These are phyloP conservation scores for Protomyces gravidus DNA, from an alignment of 1,139 yeast species.

Conservation along the genomic window DNA sequence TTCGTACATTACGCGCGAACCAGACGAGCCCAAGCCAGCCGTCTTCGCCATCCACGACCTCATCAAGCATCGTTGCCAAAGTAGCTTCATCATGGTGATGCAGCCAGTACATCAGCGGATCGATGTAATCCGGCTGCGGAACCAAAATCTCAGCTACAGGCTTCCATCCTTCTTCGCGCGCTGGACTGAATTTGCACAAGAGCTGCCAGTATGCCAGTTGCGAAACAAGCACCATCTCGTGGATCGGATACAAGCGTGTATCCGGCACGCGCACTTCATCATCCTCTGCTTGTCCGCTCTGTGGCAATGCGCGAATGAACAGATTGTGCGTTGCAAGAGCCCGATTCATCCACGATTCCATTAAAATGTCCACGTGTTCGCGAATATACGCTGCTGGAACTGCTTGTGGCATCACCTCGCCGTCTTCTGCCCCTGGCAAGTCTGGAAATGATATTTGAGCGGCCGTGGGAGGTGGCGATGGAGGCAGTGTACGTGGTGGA, in stretches of 20 bases:
- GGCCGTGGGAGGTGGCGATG: not conserved
- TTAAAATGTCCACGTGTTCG: not conserved
- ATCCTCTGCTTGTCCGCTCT: not conserved
- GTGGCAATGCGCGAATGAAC: not conserved
- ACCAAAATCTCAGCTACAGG: not conserved
- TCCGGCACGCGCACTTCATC: not conserved
- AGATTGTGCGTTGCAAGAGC: not conserved
- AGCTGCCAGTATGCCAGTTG: not conserved
- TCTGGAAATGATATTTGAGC: not conserved
- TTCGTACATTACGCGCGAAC: not conserved
- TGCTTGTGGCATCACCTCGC: not conserved
- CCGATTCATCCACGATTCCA: not conserved
- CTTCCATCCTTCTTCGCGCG: not conserved
- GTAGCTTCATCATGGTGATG: not conserved
- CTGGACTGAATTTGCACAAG: not conserved
- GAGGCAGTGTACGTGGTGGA: not conserved
- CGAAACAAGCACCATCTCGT: not conserved
- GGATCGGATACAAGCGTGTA: not conserved
- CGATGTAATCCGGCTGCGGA: not conserved
- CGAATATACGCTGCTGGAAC: constrained; percentile 1
- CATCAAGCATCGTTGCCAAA: not conserved
- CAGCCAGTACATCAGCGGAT: not conserved
- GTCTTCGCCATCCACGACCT: not conserved
- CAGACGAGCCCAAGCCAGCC: not conserved
- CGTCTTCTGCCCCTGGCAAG: not conserved